Percentiles rank a stretch among this genome's conserved stretches.
Conservation (phyloP, 805 yeast species). For the Brettanomyces naardenensis region DNA sequence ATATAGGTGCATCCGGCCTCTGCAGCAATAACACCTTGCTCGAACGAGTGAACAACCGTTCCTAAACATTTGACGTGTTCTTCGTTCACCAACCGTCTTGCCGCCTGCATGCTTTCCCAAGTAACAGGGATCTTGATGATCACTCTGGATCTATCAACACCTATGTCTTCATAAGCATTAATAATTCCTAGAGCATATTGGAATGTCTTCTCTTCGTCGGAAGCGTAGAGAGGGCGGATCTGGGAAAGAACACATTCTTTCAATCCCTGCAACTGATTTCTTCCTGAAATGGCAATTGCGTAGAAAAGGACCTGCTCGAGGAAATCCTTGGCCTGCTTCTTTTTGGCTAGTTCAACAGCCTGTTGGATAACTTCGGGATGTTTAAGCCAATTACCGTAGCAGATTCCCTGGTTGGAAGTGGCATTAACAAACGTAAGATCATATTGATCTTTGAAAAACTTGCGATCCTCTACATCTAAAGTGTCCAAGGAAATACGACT, state of each 20-base stretch:
- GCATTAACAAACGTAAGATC: conserved; percentile 18
- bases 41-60: conserved; percentile 29
- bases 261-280: conserved; percentile 15
- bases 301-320: conserved; percentile 14
- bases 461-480: conserved; percentile 15
- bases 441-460: conserved; percentile 9
- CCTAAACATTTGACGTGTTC: conserved; percentile 25
- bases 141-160: conserved; percentile 23
- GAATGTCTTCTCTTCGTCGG: conserved; percentile 21
- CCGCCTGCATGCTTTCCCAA: conserved; percentile 29
- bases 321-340: conserved; percentile 10
- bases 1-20: conserved; percentile 29
- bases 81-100: conserved; percentile 14
- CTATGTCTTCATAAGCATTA: conserved; percentile 24
- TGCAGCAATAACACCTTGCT: conserved; percentile 30
- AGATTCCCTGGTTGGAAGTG: conserved; percentile 23
- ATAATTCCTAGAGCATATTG: conserved; percentile 21
- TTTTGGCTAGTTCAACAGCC: conserved; percentile 11
- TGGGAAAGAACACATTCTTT: conserved; percentile 22
- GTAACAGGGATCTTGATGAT: conserved; percentile 29
- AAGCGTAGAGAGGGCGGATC: conserved; percentile 19
- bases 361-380: conserved; percentile 17
- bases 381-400: conserved; percentile 15
- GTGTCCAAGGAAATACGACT: conserved; percentile 19
- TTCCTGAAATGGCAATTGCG: conserved; percentile 19